phyloP scores from a whole-genome alignment of 306 rosid genomes.

The Cicer bijugum region DNA sequence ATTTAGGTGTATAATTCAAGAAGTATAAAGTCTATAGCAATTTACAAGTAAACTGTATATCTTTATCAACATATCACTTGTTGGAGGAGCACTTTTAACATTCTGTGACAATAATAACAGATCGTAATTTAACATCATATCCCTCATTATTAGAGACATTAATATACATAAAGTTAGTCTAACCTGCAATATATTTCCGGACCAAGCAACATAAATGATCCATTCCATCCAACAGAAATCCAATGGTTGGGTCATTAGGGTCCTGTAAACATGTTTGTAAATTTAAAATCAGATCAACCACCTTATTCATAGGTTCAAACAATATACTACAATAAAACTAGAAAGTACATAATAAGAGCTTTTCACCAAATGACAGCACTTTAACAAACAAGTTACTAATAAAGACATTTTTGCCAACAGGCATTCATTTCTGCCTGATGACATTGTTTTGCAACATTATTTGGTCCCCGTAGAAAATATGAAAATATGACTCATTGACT shows the following conservation, averaged over 20 bases:
- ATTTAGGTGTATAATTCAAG: slow-evolving; percentile 6
- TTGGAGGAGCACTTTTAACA: slow-evolving; percentile 36
- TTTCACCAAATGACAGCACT: slow-evolving; percentile 28
- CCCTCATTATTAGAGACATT: slow-evolving; percentile 26
- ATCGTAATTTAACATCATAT: slow-evolving; percentile 29
- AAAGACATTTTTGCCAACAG: too few relatives aligned
- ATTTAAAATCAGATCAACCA: slow-evolving; percentile 50
- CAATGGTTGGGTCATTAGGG: slow-evolving; percentile 95
- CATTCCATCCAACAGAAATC: slow-evolving; percentile 94
- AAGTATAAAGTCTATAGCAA: slow-evolving; percentile 3
- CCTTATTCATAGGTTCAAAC: slow-evolving; percentile 39
- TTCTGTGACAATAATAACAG: slow-evolving; percentile 23
- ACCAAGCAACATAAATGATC: slow-evolving; percentile 92
- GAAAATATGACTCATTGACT: not conserved
- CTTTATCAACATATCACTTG: not conserved
- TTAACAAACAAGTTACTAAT: not conserved
- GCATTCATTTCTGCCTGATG: not conserved
- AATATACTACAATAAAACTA: slow-evolving; percentile 25
- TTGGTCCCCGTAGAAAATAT: slow-evolving; percentile 8
- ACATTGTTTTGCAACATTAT: not conserved
- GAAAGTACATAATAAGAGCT: not conserved
- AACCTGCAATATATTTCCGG: slow-evolving; percentile 96
- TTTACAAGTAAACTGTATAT: slow-evolving; percentile 7
- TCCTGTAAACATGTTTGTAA: slow-evolving; percentile 62
- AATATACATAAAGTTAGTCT: slow-evolving; percentile 40